These are phyloP conservation scores for Hyaloscypha finlandica DNA, from an alignment of 495 filamentous ascomycete species.

Conservation along the genomic window DNA sequence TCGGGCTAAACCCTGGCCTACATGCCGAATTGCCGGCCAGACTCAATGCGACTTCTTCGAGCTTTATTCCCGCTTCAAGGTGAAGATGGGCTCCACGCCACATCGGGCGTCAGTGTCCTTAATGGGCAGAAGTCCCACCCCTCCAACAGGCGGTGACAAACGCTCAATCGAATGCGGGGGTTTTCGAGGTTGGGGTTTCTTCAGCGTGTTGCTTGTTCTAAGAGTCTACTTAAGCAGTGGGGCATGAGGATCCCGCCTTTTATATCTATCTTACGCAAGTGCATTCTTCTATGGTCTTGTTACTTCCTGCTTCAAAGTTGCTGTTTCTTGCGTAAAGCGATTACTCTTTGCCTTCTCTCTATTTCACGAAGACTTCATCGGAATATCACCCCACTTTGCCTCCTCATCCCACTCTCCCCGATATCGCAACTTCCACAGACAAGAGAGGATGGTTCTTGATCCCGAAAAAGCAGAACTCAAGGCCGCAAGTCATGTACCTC, in stretches of 20 bases:
- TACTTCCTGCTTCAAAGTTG: background rate
- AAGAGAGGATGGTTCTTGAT: slow-evolving; percentile 24
- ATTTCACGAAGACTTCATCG: background rate
- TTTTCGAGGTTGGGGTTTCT: background rate
- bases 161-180: background rate
- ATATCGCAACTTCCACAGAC: slow-evolving; percentile 9
- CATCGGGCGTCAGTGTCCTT: background rate
- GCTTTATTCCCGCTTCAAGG: background rate
- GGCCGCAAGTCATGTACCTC: slow-evolving; percentile 14
- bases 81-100: background rate
- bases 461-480: slow-evolving; percentile 25
- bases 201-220: background rate
- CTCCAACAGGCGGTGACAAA: background rate
- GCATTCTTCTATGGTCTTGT: background rate
- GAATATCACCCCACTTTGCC: slow-evolving; percentile 8
- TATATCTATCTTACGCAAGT: background rate
- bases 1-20: background rate
- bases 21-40: background rate
- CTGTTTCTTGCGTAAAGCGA: background rate
- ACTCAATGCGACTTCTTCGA: too few relatives aligned
- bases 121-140: background rate
- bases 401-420: background rate
- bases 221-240: background rate
- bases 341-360: background rate
- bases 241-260: background rate